Conservation (phyloP, 305 asterid genomes). For the Solanum chacoense region DNA sequence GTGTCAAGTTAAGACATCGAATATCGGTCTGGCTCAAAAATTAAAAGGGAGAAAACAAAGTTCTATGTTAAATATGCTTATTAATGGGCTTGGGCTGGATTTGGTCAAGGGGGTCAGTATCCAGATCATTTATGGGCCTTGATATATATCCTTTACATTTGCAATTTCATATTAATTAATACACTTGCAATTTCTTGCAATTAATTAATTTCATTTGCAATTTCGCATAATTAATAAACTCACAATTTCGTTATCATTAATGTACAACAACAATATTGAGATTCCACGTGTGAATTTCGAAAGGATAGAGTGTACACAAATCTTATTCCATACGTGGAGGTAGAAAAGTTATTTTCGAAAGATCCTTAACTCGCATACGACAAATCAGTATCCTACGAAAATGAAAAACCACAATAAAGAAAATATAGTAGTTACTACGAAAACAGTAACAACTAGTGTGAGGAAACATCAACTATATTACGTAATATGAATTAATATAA, state of each 20-base stretch:
- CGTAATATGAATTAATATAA: background rate
- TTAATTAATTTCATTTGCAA: background rate
- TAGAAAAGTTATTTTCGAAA: background rate
- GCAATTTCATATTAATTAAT: background rate
- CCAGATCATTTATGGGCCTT: background rate
- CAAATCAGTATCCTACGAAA: background rate
- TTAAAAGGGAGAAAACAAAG: no score
- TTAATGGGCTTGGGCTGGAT: background rate
- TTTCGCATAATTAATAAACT: background rate
- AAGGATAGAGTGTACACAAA: fast-evolving
- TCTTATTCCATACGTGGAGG: background rate
- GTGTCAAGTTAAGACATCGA: no score
- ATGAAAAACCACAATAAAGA: no score
- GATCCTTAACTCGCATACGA: background rate
- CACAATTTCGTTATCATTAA: background rate
- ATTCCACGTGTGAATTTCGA: background rate
- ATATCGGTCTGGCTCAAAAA: no score
- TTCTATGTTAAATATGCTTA: background rate
- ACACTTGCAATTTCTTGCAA: background rate
- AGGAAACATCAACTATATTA: background rate
- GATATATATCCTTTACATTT: background rate
- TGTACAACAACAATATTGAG: background rate
- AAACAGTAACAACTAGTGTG: background rate
- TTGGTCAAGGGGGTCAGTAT: background rate
- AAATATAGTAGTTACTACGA: background rate